Evolutionary conservation across 83 land plant genomes (phyloP).

Genomic region (Picea abies): DNA sequence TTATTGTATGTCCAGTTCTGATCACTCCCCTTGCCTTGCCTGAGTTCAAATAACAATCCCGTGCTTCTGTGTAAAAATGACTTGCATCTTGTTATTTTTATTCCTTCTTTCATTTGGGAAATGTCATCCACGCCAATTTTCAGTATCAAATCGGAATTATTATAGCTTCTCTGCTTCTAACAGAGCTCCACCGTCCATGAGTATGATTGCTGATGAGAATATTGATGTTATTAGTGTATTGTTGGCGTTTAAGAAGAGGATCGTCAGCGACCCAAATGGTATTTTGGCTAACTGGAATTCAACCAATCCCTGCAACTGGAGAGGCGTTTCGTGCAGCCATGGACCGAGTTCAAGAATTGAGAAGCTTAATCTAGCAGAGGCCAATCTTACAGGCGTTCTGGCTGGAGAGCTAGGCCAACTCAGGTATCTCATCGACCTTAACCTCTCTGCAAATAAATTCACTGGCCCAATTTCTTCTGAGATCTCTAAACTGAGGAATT

Average conservation of each 20-base stretch:
- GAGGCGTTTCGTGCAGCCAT: slow-evolving; percentile 30
- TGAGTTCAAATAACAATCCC: too few species aligned
- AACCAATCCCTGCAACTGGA: slow-evolving; percentile 43
- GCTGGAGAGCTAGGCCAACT: slow-evolving; percentile 31
- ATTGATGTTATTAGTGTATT: background rate
- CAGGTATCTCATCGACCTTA: slow-evolving; percentile 23
- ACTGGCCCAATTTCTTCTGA: slow-evolving; percentile 43
- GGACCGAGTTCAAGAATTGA: too few species aligned
- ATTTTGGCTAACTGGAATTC: slow-evolving; percentile 31
- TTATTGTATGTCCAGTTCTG: too few species aligned
- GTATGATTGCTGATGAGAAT: too few species aligned
- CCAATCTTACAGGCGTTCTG: slow-evolving; percentile 13
- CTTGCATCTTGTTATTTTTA: too few species aligned
- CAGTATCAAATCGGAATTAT: too few species aligned
- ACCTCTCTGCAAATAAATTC: slow-evolving; percentile 41
- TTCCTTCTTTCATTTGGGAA: too few species aligned
- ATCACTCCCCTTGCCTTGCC: too few species aligned
- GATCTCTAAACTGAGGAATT: slow-evolving; percentile 21
- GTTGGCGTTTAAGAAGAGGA: slow-evolving; percentile 1
- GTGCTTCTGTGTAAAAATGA: too few species aligned
- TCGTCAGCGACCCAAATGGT: background rate
- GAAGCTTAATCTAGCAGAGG: background rate
- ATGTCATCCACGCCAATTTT: too few species aligned
- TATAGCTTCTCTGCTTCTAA: too few species aligned
- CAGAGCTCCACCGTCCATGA: too few species aligned